Evolutionary conservation across 2,329 filamentous ascomycete species (phyloP).

Genomic region (Colletotrichum zoysiae): DNA sequence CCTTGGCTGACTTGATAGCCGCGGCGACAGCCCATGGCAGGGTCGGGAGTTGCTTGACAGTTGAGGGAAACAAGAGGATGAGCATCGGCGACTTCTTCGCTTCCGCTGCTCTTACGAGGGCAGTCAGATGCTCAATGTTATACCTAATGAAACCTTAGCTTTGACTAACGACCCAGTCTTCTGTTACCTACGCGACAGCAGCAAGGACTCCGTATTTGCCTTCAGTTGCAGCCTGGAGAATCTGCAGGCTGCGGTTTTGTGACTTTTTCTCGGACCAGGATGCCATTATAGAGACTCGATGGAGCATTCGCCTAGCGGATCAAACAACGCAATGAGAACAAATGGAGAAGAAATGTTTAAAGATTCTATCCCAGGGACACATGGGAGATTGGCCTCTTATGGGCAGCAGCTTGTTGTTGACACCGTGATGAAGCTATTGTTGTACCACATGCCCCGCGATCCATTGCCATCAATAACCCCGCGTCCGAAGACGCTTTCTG

Average conservation of each 20-base stretch:
- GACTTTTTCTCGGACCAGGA: constrained; percentile 32
- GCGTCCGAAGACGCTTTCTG: background rate
- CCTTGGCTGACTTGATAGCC: constrained; percentile 28
- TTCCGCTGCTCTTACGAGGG: constrained; percentile 76
- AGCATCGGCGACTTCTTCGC: constrained; percentile 73
- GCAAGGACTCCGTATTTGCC: constrained; percentile 67
- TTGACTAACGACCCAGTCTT: constrained; percentile 36
- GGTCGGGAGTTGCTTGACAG: constrained; percentile 31
- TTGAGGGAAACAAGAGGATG: constrained; percentile 71
- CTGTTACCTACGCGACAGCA: constrained; percentile 58
- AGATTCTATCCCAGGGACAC: background rate
- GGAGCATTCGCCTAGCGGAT: no score
- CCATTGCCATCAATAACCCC: constrained; percentile 11
- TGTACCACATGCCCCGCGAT: constrained; percentile 17
- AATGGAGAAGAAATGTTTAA: background rate
- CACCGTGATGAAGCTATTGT: background rate
- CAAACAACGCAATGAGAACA: background rate
- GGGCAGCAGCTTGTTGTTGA: background rate
- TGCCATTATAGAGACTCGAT: background rate
- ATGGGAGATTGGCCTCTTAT: background rate
- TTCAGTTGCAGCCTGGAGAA: constrained; percentile 64
- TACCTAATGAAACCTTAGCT: constrained; percentile 74
- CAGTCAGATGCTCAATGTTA: constrained; percentile 79
- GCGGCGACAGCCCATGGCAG: constrained; percentile 68
- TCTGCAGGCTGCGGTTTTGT: constrained; percentile 45